phyloP scores from a whole-genome alignment of 2,329 filamentous ascomycete genomes.

The Paraphoma chrysanthemicola region DNA sequence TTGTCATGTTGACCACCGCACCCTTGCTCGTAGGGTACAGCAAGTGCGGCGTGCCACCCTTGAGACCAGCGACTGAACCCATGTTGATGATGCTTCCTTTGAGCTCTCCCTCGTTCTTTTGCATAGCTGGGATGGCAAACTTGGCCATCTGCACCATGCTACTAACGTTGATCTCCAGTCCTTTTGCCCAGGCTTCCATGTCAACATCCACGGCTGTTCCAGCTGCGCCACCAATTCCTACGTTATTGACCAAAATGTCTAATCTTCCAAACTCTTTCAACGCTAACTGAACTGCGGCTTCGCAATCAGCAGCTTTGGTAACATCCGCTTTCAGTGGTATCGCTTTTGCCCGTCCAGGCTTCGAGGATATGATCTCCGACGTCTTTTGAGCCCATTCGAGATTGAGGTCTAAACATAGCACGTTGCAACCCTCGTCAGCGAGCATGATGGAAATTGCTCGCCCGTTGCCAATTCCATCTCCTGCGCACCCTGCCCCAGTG shows the following conservation, averaged over 20 bases:
- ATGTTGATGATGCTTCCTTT: constrained; percentile 67
- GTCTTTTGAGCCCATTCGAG: constrained; percentile 60
- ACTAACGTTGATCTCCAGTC: constrained; percentile 67
- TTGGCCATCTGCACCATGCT: constrained; percentile 72
- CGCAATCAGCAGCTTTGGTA: constrained; percentile 61
- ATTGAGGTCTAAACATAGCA: constrained; percentile 66
- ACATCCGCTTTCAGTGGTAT: constrained; percentile 61
- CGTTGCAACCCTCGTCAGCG: constrained; percentile 63
- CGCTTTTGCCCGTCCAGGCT: constrained; percentile 47
- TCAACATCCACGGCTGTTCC: constrained; percentile 69
- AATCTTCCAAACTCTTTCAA: constrained; percentile 61
- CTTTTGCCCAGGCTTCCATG: constrained; percentile 63
- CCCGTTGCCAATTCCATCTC: constrained; percentile 67
- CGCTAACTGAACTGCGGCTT: constrained; percentile 50
- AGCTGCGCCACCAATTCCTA: constrained; percentile 65
- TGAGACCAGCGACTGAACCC: constrained; percentile 66
- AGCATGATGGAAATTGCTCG: constrained; percentile 65
- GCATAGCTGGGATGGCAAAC: constrained; percentile 67
- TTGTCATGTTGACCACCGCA: constrained; percentile 63
- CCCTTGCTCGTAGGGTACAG: constrained; percentile 63
- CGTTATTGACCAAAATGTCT: constrained; percentile 70
- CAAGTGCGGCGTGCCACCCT: constrained; percentile 61
- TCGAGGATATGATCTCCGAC: constrained; percentile 57
- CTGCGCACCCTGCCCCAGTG: constrained; percentile 64
- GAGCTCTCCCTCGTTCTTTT: constrained; percentile 54